Base-by-base conservation (phyloP, 352 stramenopile genomes). In the Phytophthora sojae region DNA sequence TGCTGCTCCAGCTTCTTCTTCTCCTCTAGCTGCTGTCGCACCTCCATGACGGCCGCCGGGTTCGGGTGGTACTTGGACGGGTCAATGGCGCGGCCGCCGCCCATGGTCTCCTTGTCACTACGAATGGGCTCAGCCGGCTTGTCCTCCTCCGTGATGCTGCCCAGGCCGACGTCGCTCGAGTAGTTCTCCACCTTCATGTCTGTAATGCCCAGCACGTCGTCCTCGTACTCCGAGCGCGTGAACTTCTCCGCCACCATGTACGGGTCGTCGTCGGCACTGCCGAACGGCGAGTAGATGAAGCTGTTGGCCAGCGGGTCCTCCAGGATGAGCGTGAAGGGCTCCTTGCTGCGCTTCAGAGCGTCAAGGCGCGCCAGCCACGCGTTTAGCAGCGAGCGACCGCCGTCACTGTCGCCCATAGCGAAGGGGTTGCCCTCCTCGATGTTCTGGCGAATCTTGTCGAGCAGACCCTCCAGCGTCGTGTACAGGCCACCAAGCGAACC, bases 171-270 rank as follows among this genome's bases (percentile, higher is more conserved):
- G 8, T 88, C 82, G 17, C 54, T 49, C 52, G 71, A 82, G 66
- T 90, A 90, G 58, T 96, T 91, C 52, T 98, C 91, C 39, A 94
- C 96, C 39, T 93, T 91, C 79, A 99, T 98, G 76, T 99, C 95
- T 76, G 90, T 83, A 51, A 99, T 83, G 37, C 96, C 97, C 45
- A 99, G 77, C 56, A 85, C 72, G 65, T 99, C 93, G 75, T 99
- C 92, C 69, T 99, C 93, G 56, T 97, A 94, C 32, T 90, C 77
- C 14, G 85, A 92, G 21, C 97, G 88, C 54, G 80, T 81, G 78
- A 97, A 99, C 58, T 92, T 83, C 68, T 97, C 86, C 9, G 96
- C 80, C 14, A 67, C 82, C 79, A 93, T 87, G 65, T 78, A 79
- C 45, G 80, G 77, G 61, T 93, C 84, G 51, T 89, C 72, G 23